Evolutionary conservation across 306 rosid species (phyloP).

Genomic region (Myrica gale): DNA sequence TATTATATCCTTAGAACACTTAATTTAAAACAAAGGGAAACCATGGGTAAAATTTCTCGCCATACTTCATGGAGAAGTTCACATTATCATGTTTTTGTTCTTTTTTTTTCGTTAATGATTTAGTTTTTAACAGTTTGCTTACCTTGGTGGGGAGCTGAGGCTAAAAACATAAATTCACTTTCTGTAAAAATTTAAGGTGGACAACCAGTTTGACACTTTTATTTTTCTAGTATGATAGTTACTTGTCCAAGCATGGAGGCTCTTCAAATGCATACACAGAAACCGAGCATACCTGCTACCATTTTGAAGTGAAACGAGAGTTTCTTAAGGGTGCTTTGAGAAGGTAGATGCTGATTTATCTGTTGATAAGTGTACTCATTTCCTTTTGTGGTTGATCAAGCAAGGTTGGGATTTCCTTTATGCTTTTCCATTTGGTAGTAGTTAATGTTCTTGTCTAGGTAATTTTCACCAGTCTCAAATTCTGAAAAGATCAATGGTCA

Average conservation of each 20-base stretch:
- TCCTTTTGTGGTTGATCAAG: conserved; percentile 22
- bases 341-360: conserved; percentile 54
- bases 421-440: conserved; percentile 26
- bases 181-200: conserved; percentile 11
- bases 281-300: conserved; percentile 91
- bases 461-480: conserved; percentile 19
- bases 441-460: not conserved
- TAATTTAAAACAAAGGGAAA: not conserved
- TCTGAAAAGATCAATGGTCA: conserved; percentile 2
- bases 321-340: conserved; percentile 81
- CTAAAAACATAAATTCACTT: conserved; percentile 6
- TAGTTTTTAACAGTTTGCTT: not conserved
- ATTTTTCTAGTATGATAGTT: conserved; percentile 85
- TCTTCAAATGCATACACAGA: conserved; percentile 94
- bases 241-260: conserved; percentile 98
- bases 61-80: not conserved
- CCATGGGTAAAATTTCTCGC: not conserved
- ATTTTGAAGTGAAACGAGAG: conserved; percentile 90
- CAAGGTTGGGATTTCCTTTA: conserved; percentile 21
- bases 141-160: not conserved
- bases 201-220: conserved; percentile 43
- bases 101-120: conserved; percentile 15
- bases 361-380: conserved; percentile 14
- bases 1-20: conserved; percentile 13
- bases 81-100: not conserved